Percentiles rank a stretch among this genome's conserved stretches.
Conservation (phyloP, 2,329 filamentous ascomycete species). For the Orbilia blumenaviensis region DNA sequence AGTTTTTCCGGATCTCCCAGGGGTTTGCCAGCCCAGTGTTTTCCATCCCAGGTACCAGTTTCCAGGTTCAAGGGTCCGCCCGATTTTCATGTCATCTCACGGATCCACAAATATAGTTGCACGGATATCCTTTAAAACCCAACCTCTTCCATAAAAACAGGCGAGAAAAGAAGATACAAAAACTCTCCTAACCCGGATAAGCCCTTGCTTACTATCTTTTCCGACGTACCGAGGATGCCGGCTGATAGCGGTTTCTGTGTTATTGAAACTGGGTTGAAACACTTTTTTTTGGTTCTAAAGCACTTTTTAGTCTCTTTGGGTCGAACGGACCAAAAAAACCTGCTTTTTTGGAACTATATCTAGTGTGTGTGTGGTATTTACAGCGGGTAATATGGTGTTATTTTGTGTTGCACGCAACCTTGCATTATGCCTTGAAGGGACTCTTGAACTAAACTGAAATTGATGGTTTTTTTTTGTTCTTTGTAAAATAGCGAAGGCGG, state of each 20-base stretch:
- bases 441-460: slow-evolving; percentile 8
- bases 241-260: slow-evolving; percentile 26
- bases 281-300: neutral
- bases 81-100: slow-evolving; percentile 13
- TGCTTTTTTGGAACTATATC: slow-evolving; percentile 1
- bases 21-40: neutral
- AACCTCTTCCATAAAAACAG: slow-evolving; percentile 16
- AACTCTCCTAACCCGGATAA: slow-evolving; percentile 10
- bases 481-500: neutral
- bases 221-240: slow-evolving; percentile 20
- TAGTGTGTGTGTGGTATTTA: slow-evolving; percentile 52
- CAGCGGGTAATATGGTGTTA: slow-evolving; percentile 47
- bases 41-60: slow-evolving; percentile 11
- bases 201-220: slow-evolving; percentile 25
- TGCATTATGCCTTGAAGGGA: slow-evolving; percentile 7
- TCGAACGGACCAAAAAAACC: neutral
- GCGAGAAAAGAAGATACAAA: neutral
- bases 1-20: slow-evolving; percentile 1
- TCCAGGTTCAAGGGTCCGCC: slow-evolving; percentile 16
- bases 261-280: slow-evolving; percentile 53
- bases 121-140: slow-evolving; percentile 1
- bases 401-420: slow-evolving; percentile 42
- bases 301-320: neutral
- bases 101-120: slow-evolving; percentile 10
- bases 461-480: neutral